phyloP scores from a whole-genome alignment of 2,329 filamentous ascomycete species.

The Diaporthe citriasiana region DNA sequence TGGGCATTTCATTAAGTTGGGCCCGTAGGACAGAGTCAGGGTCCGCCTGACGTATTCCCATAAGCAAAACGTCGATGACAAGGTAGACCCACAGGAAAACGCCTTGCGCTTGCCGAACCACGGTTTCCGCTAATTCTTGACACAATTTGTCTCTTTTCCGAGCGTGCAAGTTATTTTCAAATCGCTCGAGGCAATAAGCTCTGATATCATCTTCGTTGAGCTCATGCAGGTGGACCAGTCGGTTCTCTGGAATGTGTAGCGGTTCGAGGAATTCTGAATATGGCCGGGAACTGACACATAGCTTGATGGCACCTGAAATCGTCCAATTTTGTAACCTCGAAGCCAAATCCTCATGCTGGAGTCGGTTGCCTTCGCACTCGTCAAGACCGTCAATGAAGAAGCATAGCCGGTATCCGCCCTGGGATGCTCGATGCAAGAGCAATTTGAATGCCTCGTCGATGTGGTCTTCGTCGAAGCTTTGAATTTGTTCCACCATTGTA shows the following conservation, averaged over 20 bases:
- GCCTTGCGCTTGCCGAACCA: constrained; percentile 4
- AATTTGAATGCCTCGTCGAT: constrained; percentile 3
- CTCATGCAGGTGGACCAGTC: constrained; percentile 9
- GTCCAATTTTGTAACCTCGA: neutral
- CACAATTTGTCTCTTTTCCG: neutral
- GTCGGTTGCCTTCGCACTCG: constrained; percentile 16
- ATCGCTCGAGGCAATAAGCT: neutral
- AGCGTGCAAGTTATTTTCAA: neutral
- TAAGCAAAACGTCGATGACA: neutral
- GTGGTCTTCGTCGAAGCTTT: neutral
- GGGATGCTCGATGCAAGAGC: neutral
- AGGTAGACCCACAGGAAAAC: constrained; percentile 37
- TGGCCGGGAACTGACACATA: constrained; percentile 34
- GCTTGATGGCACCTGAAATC: neutral
- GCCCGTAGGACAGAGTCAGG: neutral
- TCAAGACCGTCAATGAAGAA: constrained; percentile 36
- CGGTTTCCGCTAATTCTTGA: neutral
- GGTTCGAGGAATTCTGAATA: constrained; percentile 8
- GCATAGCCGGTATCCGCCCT: neutral
- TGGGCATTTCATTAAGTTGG: neutral
- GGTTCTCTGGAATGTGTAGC: neutral
- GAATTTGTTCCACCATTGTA: neutral
- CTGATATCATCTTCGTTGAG: constrained; percentile 29
- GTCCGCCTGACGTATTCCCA: constrained; percentile 8
- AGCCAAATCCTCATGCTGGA: neutral